Percentiles rank a stretch among this genome's conserved stretches.
Conservation (phyloP, 306 rosid species). For the Cicer judaicum region DNA sequence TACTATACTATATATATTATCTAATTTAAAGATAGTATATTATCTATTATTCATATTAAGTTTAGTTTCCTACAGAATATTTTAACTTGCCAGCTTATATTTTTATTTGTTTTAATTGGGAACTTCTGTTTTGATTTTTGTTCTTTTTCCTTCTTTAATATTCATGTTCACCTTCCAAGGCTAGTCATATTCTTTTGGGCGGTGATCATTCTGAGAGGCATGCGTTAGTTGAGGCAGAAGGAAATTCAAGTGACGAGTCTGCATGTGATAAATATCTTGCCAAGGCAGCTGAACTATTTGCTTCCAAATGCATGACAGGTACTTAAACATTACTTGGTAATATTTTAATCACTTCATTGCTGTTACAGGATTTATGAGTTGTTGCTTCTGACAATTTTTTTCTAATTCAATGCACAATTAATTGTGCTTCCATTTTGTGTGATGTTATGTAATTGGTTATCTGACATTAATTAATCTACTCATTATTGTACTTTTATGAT, state of each 20-base stretch:
- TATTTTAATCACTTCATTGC: constrained; percentile 29
- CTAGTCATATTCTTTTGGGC: constrained; percentile 64
- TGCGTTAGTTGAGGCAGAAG: constrained; percentile 76
- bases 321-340: constrained; percentile 38
- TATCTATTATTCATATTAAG: not conserved
- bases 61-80: constrained; percentile 26
- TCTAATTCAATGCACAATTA: constrained; percentile 5
- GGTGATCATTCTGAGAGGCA: constrained; percentile 74
- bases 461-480: constrained; percentile 12
- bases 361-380: constrained; percentile 24
- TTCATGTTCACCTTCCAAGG: constrained; percentile 56
- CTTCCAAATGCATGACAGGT: constrained; percentile 63
- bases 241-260: constrained; percentile 59
- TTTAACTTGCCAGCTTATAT: constrained; percentile 27
- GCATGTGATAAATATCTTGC: constrained; percentile 67
- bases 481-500: constrained; percentile 2
- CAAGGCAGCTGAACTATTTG: constrained; percentile 62
- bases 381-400: constrained; percentile 17
- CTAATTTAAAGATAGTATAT: not conserved
- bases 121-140: constrained; percentile 31
- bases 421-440: constrained; percentile 12
- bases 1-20: not conserved
- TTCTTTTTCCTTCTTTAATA: constrained; percentile 40
- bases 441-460: constrained; percentile 34
- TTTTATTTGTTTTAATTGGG: constrained; percentile 36